A percentile compares a stretch with the other conserved stretches of the same genome.
Evolutionary conservation across 2,329 filamentous ascomycete species (phyloP).

Genomic region (Arthrobotrys musiformis): DNA sequence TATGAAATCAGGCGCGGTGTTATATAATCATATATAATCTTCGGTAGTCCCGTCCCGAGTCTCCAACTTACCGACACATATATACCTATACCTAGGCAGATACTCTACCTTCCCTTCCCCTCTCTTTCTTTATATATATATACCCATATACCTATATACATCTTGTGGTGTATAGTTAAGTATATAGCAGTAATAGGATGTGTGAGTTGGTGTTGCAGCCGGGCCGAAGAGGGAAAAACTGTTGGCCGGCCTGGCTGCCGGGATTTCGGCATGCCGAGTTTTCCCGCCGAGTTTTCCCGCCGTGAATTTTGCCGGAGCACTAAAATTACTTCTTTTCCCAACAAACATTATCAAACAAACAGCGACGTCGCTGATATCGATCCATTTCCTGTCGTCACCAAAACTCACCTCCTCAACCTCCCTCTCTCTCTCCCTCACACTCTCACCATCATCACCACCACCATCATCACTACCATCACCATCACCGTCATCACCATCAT

Average conservation of each 20-base stretch:
- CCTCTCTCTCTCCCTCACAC: neutral
- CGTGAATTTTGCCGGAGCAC: constrained; percentile 5
- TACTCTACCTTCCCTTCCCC: no score
- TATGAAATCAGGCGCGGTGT: no score
- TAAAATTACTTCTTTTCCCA: constrained; percentile 5
- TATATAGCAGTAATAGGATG: no score
- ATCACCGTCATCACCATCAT: neutral
- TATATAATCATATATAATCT: no score
- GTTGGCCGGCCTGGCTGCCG: neutral
- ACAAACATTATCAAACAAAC: neutral
- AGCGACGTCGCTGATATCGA: neutral
- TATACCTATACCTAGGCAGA: no score
- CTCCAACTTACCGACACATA: no score
- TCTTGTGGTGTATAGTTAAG: no score
- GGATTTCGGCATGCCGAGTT: neutral
- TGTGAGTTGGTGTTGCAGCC: neutral
- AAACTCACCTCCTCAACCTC: neutral
- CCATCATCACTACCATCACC: neutral
- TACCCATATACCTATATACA: no score
- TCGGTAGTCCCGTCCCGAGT: no score
- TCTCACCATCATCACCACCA: neutral
- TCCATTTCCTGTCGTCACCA: neutral
- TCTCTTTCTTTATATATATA: no score
- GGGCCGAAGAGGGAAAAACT: neutral
- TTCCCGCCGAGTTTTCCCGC: neutral